Evolutionary conservation across 2,329 filamentous ascomycete species (phyloP), one percentile per base, ranked within the genome.

Genomic region (Acephala macrosclerotiorum): DNA sequence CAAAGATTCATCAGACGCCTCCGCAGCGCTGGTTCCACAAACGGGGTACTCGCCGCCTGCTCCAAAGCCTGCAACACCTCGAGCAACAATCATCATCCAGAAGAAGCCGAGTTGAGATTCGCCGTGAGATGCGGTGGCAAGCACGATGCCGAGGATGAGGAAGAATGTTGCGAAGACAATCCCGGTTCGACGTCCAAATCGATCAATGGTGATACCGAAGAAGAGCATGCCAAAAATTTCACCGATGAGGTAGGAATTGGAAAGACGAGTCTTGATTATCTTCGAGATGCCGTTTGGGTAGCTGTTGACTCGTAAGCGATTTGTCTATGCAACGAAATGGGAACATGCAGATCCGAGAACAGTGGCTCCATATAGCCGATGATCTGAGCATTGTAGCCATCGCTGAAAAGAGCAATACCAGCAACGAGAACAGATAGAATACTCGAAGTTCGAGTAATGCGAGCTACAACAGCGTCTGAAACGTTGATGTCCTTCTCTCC

Each of bases 221-320:
- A 81, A 76, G 8, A 87, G 74, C 80, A 87, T 87, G 59, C 85
- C 85, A 59, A 86, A 75, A 63, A 86, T 85, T 75, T 84, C 82
- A 56, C 85, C 86, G 59, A 87, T 81, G 5, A 87, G 77, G 66
- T 83, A 85, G 2, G 85, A 81, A 69, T 88, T 87, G 47, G 82
- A 84, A 3, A 88, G 80, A 6, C 84, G 79, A 2, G 81, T 79
- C 71, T 83, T 83, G 71, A 85, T 82, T 12, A 77, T 71, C 12
- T 73, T 75, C 22, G 81, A 82, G 26, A 82, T 49, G 11, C 45
- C 45, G 25, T 49, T 22, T 1, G 45, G 45, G 45, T 49, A 49
- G 45, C 45, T 49, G 20, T 22, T 22, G 9, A 11, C 9, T 7
- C 25, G 18, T 20, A 7, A 5, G 11, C 22, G 6, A 22, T 2